Base-by-base conservation (phyloP, 106 monocot species). In the Dendrobium catenatum region DNA sequence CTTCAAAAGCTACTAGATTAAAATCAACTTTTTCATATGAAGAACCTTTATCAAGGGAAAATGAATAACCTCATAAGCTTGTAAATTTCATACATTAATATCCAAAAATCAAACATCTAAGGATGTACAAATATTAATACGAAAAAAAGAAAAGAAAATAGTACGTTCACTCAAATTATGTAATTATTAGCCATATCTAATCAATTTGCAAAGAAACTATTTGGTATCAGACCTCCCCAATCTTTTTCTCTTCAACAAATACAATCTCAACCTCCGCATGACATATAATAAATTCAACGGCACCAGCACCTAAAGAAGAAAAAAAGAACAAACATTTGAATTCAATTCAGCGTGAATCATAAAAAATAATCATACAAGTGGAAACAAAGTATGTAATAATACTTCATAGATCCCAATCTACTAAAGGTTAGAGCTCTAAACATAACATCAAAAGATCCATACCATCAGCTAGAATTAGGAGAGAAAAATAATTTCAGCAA, bases 161-260 rank as follows among this genome's bases (percentile, higher is more conserved):
- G 61, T 61, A 61, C 1, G 20, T 61, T 61, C 20, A 0, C 5
- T 61, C 61, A 0, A 61, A 68, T 29, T 68, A 4, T 68, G 9
- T 68, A 31, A 22, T 68, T 9, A 20, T 29, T 70, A 33, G 70
- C 9, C 70, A 70, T 70, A 66, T 26, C n/a, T 8, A 61, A 61
- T 9, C 22, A 61, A 61, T 61, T 61, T 61, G 22, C n/a, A 61
- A 61, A 61, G 61, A 6, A 51, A 61, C 8, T 33, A 10, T 70
- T 13, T 44, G 9, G 74, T 29, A 67, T 33, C 29, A 22, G 85
- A 93, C 91, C 90, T 91, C 91, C 22, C 72, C 42, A 58, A 94
- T 91, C 85, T 94, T 96, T 80, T 88, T 96, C 55, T 96, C 96
- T 82, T 93, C 93, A 17, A 86, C 93, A 88, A 96, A 90, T 79